A percentile compares a stretch with the other conserved stretches of the same genome.
These are phyloP conservation scores for Nitzschia inconspicua DNA, from an alignment of 108 stramenopile species.

Conservation along the genomic window DNA sequence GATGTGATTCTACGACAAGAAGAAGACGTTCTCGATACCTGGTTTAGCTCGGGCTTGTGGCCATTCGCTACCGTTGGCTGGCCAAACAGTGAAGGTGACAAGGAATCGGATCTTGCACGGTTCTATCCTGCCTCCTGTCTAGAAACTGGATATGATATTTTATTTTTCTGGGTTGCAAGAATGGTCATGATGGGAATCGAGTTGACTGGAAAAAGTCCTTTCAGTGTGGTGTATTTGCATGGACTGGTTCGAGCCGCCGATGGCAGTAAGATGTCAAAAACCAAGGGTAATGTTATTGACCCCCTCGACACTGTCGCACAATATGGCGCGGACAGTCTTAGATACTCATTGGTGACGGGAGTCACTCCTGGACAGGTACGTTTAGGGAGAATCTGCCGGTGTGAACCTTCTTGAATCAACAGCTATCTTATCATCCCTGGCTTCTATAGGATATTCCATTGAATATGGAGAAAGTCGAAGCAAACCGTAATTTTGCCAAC, in stretches of 20 bases:
- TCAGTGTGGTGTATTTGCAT: slow-evolving; percentile 89
- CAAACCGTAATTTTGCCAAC: slow-evolving; percentile 93
- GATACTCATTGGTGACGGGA: slow-evolving; percentile 93
- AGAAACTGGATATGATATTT: slow-evolving; percentile 99
- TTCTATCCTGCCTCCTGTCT: slow-evolving; percentile 94
- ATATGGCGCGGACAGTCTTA: slow-evolving; percentile 90
- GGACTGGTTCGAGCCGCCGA: slow-evolving; percentile 95
- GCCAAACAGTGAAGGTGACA: slow-evolving; percentile 70
- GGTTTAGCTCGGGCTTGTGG: slow-evolving; percentile 98
- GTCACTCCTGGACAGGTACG: slow-evolving; percentile 92
- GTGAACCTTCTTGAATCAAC: background rate
- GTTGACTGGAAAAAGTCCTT: slow-evolving; percentile 89
- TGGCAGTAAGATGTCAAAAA: slow-evolving; percentile 98
- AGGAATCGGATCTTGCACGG: slow-evolving; percentile 66
- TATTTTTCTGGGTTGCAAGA: slow-evolving; percentile 99
- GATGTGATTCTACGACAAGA: slow-evolving; percentile 85
- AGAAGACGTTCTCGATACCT: slow-evolving; percentile 95
- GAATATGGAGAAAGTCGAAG: slow-evolving; percentile 89
- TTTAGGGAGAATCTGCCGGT: background rate
- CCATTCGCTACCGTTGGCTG: slow-evolving; percentile 96
- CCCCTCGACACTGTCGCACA: slow-evolving; percentile 94
- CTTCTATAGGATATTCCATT: slow-evolving; percentile 71
- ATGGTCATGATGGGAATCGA: slow-evolving; percentile 98
- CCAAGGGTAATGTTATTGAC: slow-evolving; percentile 98
- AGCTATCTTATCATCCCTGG: background rate